These are phyloP conservation scores for Rhododendron kiyosumense DNA, from an alignment of 148 eudicot species.

Conservation along the genomic window DNA sequence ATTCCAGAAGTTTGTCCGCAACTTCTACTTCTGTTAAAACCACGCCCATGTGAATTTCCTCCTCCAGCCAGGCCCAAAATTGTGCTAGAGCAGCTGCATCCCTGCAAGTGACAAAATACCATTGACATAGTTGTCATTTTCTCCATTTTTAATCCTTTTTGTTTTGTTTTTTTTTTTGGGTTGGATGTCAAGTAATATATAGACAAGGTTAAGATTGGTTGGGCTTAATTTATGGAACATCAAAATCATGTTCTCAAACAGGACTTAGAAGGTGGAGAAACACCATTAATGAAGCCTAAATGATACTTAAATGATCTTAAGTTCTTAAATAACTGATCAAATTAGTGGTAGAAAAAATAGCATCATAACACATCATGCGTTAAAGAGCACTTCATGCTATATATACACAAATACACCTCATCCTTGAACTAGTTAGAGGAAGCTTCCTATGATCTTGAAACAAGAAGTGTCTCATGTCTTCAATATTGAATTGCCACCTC, in stretches of 20 bases:
- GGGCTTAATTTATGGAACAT: neutral
- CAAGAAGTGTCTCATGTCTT: neutral
- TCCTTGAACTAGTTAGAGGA: neutral
- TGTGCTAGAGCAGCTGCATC: conserved; percentile 93
- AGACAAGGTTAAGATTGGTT: neutral
- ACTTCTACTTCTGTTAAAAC: no score
- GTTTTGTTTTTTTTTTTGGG: neutral
- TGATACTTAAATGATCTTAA: neutral
- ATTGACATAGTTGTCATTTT: neutral
- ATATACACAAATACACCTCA: neutral
- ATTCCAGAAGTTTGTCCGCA: no score
- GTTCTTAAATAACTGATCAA: neutral
- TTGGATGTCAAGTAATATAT: neutral
- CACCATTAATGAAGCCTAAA: neutral
- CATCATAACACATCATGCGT: neutral
- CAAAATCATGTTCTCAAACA: neutral
- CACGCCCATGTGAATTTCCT: conserved; percentile 58
- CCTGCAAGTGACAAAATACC: conserved; percentile 30
- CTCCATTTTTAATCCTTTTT: neutral
- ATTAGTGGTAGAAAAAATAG: neutral
- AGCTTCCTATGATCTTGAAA: neutral
- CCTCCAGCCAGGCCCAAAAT: conserved; percentile 96
- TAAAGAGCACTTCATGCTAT: neutral
- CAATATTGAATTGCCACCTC: neutral
- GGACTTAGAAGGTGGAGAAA: neutral